Conservation (phyloP, 2,329 filamentous ascomycete species). For the Intubia oerlemansii region DNA sequence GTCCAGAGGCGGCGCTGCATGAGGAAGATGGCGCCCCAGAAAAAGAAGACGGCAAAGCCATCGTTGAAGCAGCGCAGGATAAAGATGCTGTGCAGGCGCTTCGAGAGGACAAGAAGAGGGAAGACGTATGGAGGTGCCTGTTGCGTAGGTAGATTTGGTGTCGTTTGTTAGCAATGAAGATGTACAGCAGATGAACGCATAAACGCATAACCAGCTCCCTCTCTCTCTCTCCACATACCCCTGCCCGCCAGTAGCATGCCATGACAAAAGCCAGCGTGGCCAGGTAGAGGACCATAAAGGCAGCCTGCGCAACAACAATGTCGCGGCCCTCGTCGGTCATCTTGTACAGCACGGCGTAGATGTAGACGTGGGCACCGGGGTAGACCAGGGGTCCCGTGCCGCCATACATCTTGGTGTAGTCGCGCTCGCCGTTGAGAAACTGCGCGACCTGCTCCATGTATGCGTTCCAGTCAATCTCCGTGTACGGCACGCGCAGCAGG, state of each 20-base stretch:
- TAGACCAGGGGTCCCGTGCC: conserved; percentile 89
- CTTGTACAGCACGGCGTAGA: conserved; percentile 60
- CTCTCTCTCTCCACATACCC: no score
- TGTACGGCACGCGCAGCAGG: conserved; percentile 73
- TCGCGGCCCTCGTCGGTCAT: conserved; percentile 57
- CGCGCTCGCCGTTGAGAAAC: conserved; percentile 63
- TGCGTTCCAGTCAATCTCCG: conserved; percentile 91
- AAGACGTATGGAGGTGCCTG: conserved; percentile 74
- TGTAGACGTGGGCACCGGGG: conserved; percentile 82
- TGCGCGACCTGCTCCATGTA: conserved; percentile 89
- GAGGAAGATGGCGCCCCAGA: conserved; percentile 62
- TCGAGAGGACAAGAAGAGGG: conserved; percentile 68
- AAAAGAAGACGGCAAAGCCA: conserved; percentile 63
- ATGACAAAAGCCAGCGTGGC: conserved; percentile 55
- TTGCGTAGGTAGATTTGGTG: not conserved
- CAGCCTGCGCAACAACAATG: conserved; percentile 58
- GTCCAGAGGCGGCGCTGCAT: conserved; percentile 61
- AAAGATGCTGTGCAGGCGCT: conserved; percentile 85
- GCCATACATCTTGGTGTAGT: conserved; percentile 72
- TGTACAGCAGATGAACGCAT: not conserved
- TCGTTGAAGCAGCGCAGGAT: conserved; percentile 91
- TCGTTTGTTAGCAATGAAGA: no score
- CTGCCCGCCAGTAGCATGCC: conserved; percentile 56
- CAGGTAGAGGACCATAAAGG: conserved; percentile 69
- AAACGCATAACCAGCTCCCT: not conserved